Evolutionary conservation across 1,139 yeast genomes (phyloP).

Genomic region (Debaryomyces singareniensis): DNA sequence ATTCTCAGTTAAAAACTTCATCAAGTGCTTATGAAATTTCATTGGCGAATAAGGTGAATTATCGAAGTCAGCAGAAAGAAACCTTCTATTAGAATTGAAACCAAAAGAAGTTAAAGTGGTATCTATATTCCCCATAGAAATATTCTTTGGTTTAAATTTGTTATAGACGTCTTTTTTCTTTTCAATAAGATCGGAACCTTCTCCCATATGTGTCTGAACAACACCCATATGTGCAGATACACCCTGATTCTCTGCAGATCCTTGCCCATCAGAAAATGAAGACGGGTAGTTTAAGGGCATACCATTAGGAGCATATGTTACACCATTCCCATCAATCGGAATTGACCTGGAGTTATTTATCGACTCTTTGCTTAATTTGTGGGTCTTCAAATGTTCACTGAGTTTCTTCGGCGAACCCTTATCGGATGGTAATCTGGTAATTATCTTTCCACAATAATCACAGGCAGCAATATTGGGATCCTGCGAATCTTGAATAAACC

Average conservation of each 20-base stretch:
- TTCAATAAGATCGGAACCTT: constrained; percentile 4
- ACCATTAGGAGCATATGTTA: constrained; percentile 24
- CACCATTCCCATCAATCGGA: constrained; percentile 36
- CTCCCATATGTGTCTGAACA: constrained; percentile 4
- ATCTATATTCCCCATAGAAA: constrained; percentile 5
- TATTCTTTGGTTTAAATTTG: constrained; percentile 5
- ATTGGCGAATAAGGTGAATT: constrained; percentile 37
- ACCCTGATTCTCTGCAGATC: constrained; percentile 4
- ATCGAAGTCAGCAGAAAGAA: constrained; percentile 32
- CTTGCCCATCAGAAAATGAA: constrained; percentile 6
- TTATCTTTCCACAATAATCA: constrained; percentile 46
- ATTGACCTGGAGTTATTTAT: constrained; percentile 29
- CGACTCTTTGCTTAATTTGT: constrained; percentile 36
- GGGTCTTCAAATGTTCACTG: constrained; percentile 52
- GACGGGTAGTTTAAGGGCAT: constrained; percentile 15
- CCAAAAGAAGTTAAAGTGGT: constrained; percentile 7
- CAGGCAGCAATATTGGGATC: constrained; percentile 50
- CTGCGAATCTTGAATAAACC: constrained; percentile 47
- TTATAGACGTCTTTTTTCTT: constrained; percentile 1
- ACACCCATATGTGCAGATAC: not conserved
- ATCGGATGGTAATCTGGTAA: constrained; percentile 43
- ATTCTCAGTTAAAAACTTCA: constrained; percentile 47
- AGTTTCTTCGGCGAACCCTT: constrained; percentile 57
- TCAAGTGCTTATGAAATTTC: constrained; percentile 46
- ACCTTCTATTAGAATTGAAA: constrained; percentile 12